Percentiles rank a stretch among this genome's conserved stretches.
Evolutionary conservation across 805 yeast genomes (phyloP).

Genomic region (Saturnispora besseyi): DNA sequence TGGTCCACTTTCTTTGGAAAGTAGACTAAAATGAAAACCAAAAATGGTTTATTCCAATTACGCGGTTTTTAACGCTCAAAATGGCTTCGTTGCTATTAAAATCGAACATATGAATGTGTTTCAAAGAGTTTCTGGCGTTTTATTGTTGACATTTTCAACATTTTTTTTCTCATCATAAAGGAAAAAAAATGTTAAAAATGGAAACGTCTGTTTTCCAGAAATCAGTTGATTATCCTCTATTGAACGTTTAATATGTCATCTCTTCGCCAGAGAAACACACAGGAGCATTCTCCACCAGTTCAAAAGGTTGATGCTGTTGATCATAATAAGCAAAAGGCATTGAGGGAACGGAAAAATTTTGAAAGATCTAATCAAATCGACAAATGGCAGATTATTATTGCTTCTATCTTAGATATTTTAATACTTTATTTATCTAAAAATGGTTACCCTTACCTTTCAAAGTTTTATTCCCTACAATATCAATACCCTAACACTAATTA

Average conservation of each 20-base stretch:
- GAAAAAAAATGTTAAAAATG: background rate
- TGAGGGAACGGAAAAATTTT: constrained; percentile 2
- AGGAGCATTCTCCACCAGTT: background rate
- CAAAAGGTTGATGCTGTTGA: background rate
- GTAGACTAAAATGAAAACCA: too few species aligned
- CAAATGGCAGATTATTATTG: constrained; percentile 15
- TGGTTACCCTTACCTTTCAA: constrained; percentile 22
- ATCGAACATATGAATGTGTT: too few species aligned
- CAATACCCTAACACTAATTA: constrained; percentile 20
- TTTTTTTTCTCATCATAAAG: background rate
- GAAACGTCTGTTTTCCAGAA: background rate
- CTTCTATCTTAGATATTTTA: constrained; percentile 13
- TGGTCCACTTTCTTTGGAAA: too few species aligned
- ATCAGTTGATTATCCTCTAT: background rate
- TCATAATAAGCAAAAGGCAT: background rate
- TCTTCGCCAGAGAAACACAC: background rate
- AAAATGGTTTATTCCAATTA: too few species aligned
- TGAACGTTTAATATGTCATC: background rate
- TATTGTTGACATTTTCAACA: background rate
- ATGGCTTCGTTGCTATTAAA: too few species aligned
- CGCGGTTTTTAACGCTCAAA: too few species aligned
- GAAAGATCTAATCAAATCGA: constrained; percentile 14
- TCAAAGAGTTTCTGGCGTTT: background rate
- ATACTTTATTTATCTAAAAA: constrained; percentile 15
- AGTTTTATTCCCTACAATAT: constrained; percentile 37